Base-by-base conservation (phyloP, 2,329 filamentous ascomycete genomes). In the Trichoderma hamatum region DNA sequence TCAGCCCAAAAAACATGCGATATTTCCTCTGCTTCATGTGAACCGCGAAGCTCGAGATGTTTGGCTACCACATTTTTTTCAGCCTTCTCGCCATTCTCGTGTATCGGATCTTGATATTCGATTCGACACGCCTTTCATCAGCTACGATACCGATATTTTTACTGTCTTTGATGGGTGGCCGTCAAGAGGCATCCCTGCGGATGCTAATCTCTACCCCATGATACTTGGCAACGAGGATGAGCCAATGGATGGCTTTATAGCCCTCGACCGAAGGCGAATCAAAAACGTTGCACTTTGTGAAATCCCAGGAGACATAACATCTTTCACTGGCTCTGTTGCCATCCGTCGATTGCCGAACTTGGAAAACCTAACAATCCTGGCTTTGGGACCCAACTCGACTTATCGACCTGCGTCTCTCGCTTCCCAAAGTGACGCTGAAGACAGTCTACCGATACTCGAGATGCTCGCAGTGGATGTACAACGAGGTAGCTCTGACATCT, bases 61-160 rank as follows among this genome's bases (percentile, higher is more conserved):
- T 13, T 65, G 62, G 62, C 13, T 43, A 26, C 62, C 62, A 5
- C 49, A 43, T 26, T 65, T 55, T 10, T 65, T 65, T 26, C 62
- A 55, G 3, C 62, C 62, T 9, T 32, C 51, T 5, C 62, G 51
- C 16, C 26, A 43, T 24, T 56, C 9, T n/a, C 24, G 39, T 0
- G 24, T 54, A n/a, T 46, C 62, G 9, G 24, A 43, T 56, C 19
- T 65, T 19, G 34, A 30, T 32, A 65, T 65, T 43, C 51, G 62
- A 19, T 65, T 65, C 26, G 62, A 65, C 19, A 65, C 62, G 5
- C 62, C 62, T 6, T 65, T 65, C 9, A 65, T 65, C 6, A 65
- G 62, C 62, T 65, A 65, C n/a, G 62, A 65, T 3, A 65, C 51
- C 1, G 62, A 65, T 24, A 55, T 55, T n/a, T 65, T 65, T 21